These are phyloP conservation scores for Leptodontidium sp. DNA, from an alignment of 2,329 filamentous ascomycete species.

Conservation along the genomic window DNA sequence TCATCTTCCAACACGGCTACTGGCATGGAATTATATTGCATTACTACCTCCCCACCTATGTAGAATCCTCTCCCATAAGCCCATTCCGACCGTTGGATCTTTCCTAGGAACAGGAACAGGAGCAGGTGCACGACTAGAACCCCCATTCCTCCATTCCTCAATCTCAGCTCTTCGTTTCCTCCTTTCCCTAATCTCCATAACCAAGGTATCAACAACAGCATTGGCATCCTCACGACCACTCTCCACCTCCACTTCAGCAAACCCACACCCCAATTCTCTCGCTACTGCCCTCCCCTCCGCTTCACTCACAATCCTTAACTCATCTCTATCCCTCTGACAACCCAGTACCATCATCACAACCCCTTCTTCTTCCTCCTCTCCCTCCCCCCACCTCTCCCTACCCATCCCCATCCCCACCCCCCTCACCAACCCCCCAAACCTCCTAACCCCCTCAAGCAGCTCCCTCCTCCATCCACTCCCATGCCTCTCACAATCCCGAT, in stretches of 20 bases:
- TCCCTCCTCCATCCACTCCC: too few species aligned
- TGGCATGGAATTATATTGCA: background rate
- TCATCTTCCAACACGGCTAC: slow-evolving; percentile 18
- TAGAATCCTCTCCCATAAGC: background rate
- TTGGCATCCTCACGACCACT: background rate
- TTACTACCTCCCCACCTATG: background rate
- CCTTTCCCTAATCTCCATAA: background rate
- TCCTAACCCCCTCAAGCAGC: background rate
- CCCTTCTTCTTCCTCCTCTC: too few species aligned
- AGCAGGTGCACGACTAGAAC: too few species aligned
- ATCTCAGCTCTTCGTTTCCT: background rate
- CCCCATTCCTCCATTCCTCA: too few species aligned
- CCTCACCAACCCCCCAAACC: background rate
- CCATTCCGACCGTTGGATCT: too few species aligned
- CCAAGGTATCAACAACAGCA: background rate
- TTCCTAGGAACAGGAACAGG: too few species aligned
- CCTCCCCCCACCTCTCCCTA: background rate
- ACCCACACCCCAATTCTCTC: background rate
- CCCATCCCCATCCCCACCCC: background rate
- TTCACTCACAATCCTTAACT: background rate
- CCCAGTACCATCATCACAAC: background rate
- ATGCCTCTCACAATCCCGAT: background rate
- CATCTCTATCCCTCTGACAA: slow-evolving; percentile 3
- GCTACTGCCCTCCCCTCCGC: background rate
- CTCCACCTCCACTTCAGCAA: background rate